Evolutionary conservation across 2,329 filamentous ascomycete genomes (phyloP), one percentile per base, ranked within the genome.

Genomic region (Epichloe typhina): DNA sequence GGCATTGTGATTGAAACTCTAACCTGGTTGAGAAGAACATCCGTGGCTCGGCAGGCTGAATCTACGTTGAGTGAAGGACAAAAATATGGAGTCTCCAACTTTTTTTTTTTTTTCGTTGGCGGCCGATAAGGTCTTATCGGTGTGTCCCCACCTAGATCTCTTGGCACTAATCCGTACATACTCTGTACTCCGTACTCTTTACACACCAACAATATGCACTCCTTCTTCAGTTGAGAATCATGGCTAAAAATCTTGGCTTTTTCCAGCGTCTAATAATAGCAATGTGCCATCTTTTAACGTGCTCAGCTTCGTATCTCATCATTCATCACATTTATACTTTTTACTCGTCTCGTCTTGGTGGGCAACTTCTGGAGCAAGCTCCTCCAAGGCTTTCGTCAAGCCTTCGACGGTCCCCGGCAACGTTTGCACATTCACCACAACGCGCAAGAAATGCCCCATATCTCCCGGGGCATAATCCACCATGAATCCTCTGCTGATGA

Each of bases 381-480:
- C 68, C 52, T 74, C 67, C n/a, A 82, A 64, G 2, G 74, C 77
- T 58, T 69, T 72, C 7, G 80, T 67, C 37, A 83, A 63, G 0
- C 75, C 73, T 9, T 75, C 70, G 1, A 79, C 68, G 0, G 77
- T 81, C 4, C 66, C 67, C 53, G 59, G 62, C 46, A 75, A 59
- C 11, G 78, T 81, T 67, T 78, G 74, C 49, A 69, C 70, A 57
- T 80, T 81, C 4, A 81, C 71, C 40, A 81, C 78, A 1, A 79
- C 75, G n/a, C 77, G 68, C 62, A 81, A 75, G 61, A 81, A 79
- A 58, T 72, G 74, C 2, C 78, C 78, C 53, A 62, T 66, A 6
- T 72, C 68, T 2, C 77, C 77, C 0, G 77, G 77, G n/a, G 78
- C 75, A 56, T 79, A 80, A 57, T 81, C 78, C 0, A 79, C 64